These are phyloP conservation scores for Aspergillus neotritici DNA, from an alignment of 2,329 filamentous ascomycete genomes.

Conservation along the genomic window DNA sequence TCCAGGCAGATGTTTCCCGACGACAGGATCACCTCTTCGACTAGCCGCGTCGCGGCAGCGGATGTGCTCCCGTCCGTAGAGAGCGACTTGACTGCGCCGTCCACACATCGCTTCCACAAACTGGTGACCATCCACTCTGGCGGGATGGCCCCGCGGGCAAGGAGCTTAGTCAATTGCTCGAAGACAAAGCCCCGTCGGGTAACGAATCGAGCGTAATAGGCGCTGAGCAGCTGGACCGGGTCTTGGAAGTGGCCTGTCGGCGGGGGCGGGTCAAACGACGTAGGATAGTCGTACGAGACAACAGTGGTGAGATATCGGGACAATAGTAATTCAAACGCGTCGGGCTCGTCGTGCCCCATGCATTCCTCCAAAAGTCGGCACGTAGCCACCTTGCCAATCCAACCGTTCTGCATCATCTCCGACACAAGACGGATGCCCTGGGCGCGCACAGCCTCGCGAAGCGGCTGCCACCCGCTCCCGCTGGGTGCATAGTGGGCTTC, in stretches of 20 bases:
- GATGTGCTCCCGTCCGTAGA: conserved; percentile 31
- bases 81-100: conserved; percentile 33
- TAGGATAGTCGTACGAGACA: conserved; percentile 24
- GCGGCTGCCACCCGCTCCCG: conserved; percentile 34
- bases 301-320: conserved; percentile 28
- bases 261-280: conserved; percentile 20
- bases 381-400: conserved; percentile 29
- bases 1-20: conserved; percentile 17
- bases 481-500: conserved; percentile 34
- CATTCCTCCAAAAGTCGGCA: conserved; percentile 32
- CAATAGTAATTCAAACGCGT: conserved; percentile 32
- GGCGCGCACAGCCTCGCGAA: conserved; percentile 37
- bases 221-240: conserved; percentile 27
- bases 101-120: conserved; percentile 33
- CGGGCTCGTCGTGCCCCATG: conserved; percentile 26
- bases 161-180: conserved; percentile 30
- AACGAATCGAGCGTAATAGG: conserved; percentile 21
- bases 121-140: conserved; percentile 39
- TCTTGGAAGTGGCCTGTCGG: conserved; percentile 18
- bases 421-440: conserved; percentile 37
- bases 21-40: conserved; percentile 30
- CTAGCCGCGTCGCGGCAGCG: conserved; percentile 25
- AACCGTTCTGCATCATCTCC: conserved; percentile 31
- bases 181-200: conserved; percentile 27
- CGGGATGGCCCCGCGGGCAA: conserved; percentile 28